Percentiles rank a stretch among this genome's conserved stretches.
These are phyloP conservation scores for Trapa incisa DNA, from an alignment of 345 rosid species.

Conservation along the genomic window DNA sequence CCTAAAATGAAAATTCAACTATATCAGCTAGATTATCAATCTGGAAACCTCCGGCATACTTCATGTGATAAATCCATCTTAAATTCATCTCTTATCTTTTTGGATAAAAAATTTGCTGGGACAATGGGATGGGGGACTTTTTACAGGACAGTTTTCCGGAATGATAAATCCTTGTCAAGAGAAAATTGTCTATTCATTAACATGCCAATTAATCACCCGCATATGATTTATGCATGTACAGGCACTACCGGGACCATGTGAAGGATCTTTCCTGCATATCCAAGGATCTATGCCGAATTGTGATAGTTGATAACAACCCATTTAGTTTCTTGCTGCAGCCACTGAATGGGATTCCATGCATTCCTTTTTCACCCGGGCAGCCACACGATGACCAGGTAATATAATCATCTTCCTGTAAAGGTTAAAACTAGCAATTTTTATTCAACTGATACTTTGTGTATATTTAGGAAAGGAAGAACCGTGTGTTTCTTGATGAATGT, in stretches of 20 bases:
- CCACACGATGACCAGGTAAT: constrained; percentile 67
- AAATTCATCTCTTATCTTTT: neutral
- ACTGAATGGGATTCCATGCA: constrained; percentile 86
- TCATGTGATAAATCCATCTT: neutral
- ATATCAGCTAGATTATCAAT: neutral
- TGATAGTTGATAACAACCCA: constrained; percentile 90
- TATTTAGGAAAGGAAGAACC: too few relatives aligned
- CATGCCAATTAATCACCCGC: neutral
- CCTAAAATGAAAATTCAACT: neutral
- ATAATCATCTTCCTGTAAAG: neutral
- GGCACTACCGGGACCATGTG: constrained; percentile 76
- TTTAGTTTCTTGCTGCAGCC: constrained; percentile 97
- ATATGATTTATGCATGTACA: constrained; percentile 13
- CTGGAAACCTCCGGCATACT: neutral
- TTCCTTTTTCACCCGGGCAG: constrained; percentile 81
- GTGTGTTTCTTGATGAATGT: neutral
- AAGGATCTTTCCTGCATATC: constrained; percentile 82
- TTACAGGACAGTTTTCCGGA: neutral
- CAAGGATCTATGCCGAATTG: constrained; percentile 60
- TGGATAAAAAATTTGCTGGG: neutral
- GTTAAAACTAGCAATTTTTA: neutral
- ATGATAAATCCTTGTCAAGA: neutral
- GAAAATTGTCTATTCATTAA: neutral
- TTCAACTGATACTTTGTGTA: neutral
- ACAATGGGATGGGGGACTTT: neutral